These are phyloP conservation scores for Cucurbita pepo DNA, from an alignment of 306 rosid genomes.

Conservation along the genomic window DNA sequence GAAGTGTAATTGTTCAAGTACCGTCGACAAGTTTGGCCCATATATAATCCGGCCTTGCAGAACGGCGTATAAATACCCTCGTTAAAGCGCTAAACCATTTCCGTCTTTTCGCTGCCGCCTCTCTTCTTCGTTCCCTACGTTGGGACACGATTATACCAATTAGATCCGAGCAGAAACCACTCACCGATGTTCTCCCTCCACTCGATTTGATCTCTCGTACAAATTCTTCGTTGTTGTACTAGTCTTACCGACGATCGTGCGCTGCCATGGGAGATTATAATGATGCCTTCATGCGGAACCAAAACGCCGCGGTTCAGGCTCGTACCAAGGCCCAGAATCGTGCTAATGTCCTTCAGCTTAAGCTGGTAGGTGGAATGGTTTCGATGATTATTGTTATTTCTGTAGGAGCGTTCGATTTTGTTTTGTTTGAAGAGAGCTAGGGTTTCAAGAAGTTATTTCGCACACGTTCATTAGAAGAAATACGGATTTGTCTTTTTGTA, in stretches of 20 bases:
- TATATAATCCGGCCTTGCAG: background rate
- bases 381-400: background rate
- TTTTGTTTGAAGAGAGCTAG: constrained; percentile 9
- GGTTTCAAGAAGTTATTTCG: constrained; percentile 3
- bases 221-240: background rate
- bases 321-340: constrained; percentile 97
- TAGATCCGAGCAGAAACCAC: constrained; percentile 9
- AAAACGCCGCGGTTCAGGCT: constrained; percentile 97
- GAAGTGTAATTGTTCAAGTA: background rate
- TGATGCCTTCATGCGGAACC: constrained; percentile 89
- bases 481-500: background rate
- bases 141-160: constrained; percentile 9
- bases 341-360: constrained; percentile 92
- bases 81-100: background rate
- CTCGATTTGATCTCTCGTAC: constrained; percentile 1
- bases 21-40: background rate
- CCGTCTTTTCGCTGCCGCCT: constrained; percentile 2
- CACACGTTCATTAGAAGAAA: background rate
- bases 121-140: background rate
- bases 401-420: background rate
- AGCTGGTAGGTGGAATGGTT: constrained; percentile 38
- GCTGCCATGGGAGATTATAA: constrained; percentile 67
- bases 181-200: background rate
- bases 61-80: constrained; percentile 12
- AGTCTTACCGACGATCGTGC: constrained; percentile 8